A percentile compares a stretch with the other conserved stretches of the same genome.
Conservation (phyloP, 768 basidiomycete genomes). For the Boletus sensibilis region DNA sequence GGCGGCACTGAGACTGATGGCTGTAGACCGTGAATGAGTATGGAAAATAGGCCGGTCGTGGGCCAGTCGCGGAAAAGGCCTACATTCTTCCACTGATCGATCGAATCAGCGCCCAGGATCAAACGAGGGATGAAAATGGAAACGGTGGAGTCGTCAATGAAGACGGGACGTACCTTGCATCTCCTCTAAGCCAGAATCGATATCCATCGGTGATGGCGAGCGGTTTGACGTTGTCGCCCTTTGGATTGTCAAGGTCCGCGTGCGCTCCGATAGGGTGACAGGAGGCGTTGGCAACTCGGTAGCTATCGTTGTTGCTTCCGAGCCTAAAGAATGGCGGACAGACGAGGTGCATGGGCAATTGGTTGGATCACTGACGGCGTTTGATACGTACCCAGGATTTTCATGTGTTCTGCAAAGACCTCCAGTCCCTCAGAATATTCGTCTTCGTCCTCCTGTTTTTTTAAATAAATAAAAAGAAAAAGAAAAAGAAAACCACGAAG, state of each 20-base stretch:
- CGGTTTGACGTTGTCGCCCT: slow-evolving; percentile 5
- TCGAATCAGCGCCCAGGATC: slow-evolving; percentile 3
- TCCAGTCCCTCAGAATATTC: slow-evolving; percentile 21
- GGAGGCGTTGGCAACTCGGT: slow-evolving; percentile 15
- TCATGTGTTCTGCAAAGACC: slow-evolving; percentile 3
- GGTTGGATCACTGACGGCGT: neutral
- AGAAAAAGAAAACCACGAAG: neutral
- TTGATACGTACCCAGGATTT: slow-evolving; percentile 19
- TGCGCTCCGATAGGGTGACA: slow-evolving; percentile 19
- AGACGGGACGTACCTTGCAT: slow-evolving; percentile 17
- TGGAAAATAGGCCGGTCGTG: neutral
- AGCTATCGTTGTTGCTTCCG: slow-evolving; percentile 3
- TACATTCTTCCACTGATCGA: slow-evolving; percentile 17
- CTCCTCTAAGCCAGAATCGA: slow-evolving; percentile 11
- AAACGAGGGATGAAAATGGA: neutral
- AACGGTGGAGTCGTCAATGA: neutral
- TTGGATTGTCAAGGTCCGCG: slow-evolving; percentile 21
- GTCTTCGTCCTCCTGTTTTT: slow-evolving; percentile 28
- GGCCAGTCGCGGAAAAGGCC: neutral
- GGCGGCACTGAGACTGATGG: neutral
- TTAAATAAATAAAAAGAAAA: no score
- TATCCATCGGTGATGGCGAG: slow-evolving; percentile 25
- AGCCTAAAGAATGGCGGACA: slow-evolving; percentile 3
- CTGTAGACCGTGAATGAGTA: slow-evolving; percentile 9
- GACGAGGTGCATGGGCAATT: neutral